Base-by-base conservation (phyloP, 805 yeast genomes). In the Suhomyces sp. region DNA sequence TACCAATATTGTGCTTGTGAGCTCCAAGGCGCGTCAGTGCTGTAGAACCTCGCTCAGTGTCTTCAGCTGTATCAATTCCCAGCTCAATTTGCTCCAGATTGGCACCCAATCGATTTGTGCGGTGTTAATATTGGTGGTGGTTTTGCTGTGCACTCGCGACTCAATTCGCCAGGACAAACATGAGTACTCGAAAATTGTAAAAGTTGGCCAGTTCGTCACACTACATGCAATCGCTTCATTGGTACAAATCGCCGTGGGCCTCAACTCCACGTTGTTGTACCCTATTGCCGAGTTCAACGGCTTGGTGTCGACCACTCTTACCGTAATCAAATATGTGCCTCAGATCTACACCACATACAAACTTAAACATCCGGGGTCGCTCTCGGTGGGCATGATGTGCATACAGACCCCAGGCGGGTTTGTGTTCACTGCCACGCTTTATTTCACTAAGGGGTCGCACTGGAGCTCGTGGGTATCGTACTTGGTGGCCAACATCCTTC, bases 371-470 rank as follows among this genome's bases (percentile, higher is more conserved):
- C 85, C 96, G 0, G 97, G 96, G 8, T 84, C 91, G 0, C 73
- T 89, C 20, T 87, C 96, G 0, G 73, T 88, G 9, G 80, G 83
- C 6, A 88, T 87, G 90, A 87, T 89, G 93, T 70, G 84, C 43
- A 78, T 90, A 56, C 97, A 89, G 65, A 88, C 96, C 17, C 97
- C 97, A 0, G 97, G 97, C 13, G 96, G 96, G 15, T 86, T 80
- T 56, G 51, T 89, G 2, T 89, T 93, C 87, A 81, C 94, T 2
- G 76, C 82, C n/a, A 82, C 88, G 1, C 71, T 89, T 48, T 86
- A 82, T 50, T 65, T 81, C 53, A 82, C 91, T 45, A 86, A 87
- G 43, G 94, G 89, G 6, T 81, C 93, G 1, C 81, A 81, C 55
- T 89, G 96, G 96, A 85, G 93, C 58, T 82, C 91, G 10, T 89